Base-by-base conservation (phyloP, 768 basidiomycete genomes). In the Dioszegia hungarica region DNA sequence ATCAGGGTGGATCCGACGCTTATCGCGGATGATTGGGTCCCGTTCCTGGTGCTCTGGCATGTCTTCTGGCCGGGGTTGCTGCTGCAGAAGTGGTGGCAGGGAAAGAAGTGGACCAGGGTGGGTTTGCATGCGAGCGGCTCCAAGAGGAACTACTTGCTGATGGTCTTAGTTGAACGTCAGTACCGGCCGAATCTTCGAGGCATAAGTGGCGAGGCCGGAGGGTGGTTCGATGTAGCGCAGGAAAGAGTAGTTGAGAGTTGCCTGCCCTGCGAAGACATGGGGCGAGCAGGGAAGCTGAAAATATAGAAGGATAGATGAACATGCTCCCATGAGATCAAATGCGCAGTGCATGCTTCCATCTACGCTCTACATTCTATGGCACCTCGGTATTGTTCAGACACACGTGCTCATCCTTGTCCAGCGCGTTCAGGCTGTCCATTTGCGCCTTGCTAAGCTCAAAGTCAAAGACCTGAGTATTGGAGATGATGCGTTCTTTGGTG, bases 391-490 rank as follows among this genome's bases (percentile, higher is more conserved):
- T 54, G 39, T 72, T 72, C 44, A 68, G 38, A 43, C 70, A 72
- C 1, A 72, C 70, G 54, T 72, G 70, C 39, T 67, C 70, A 44
- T 68, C 91, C 48, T 79, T 76, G 68, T 93, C 90, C 2, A 94
- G 79, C 0, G 73, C 79, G 70, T 92, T 84, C 15, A 95, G 78
- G 29, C 71, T 73, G 2, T 68, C 65, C 79, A 94, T 83, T 57
- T 93, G 90, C 40, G 83, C 85, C 22, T 76, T 71, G 41, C 70
- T 75, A 15, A 97, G 79, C 54, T 83, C 83, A 64, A 94, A 94
- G 66, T 88, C 85, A 60, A 83, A 93, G 0, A 94, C 70, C 24
- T 87, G 74, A 0, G 83, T 77, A 62, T 95, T 95, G 6, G 58
- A 59, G 49, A 67, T 64, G 60, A 70, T 72, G 9, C 66, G 47